Percentiles rank a stretch among this genome's conserved stretches.
Conservation (phyloP, 2,329 filamentous ascomycete genomes). For the Neophaeococcomyces aloes region DNA sequence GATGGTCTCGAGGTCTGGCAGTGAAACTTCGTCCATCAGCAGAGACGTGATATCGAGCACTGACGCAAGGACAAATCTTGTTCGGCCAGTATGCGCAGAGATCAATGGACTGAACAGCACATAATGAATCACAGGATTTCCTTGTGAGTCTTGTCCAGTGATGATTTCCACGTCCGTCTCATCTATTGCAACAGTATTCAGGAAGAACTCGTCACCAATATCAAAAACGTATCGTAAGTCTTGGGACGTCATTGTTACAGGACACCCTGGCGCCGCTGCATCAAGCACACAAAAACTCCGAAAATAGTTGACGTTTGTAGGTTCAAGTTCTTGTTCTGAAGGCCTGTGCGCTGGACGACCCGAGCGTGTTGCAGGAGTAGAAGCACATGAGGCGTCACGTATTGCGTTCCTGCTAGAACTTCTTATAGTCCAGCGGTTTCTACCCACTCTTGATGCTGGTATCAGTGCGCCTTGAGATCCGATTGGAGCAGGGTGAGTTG, state of each 20-base stretch:
- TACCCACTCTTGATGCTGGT: neutral
- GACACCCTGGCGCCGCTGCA: constrained; percentile 16
- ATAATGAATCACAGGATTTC: constrained; percentile 21
- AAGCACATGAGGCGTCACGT: neutral
- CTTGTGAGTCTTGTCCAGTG: constrained; percentile 19
- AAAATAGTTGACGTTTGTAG: constrained; percentile 22
- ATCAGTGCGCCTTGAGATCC: neutral
- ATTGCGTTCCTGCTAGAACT: neutral
- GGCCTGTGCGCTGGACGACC: neutral
- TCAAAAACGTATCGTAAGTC: constrained; percentile 21
- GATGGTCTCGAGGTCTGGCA: constrained; percentile 19
- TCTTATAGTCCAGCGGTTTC: neutral
- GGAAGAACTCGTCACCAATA: constrained; percentile 21
- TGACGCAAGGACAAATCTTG: constrained; percentile 21
- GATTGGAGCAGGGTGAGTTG: neutral
- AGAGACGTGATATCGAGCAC: constrained; percentile 24
- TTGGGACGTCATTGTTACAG: constrained; percentile 21
- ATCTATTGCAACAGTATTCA: constrained; percentile 19
- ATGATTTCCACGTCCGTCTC: constrained; percentile 21
- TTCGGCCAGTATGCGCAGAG: constrained; percentile 18
- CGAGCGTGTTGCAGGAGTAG: neutral
- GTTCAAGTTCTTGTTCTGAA: neutral
- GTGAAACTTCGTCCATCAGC: constrained; percentile 20
- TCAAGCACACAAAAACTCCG: constrained; percentile 23
- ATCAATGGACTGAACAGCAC: constrained; percentile 22